phyloP scores from a whole-genome alignment of 2,329 filamentous ascomycete genomes.

The Trichoderma atroviride region DNA sequence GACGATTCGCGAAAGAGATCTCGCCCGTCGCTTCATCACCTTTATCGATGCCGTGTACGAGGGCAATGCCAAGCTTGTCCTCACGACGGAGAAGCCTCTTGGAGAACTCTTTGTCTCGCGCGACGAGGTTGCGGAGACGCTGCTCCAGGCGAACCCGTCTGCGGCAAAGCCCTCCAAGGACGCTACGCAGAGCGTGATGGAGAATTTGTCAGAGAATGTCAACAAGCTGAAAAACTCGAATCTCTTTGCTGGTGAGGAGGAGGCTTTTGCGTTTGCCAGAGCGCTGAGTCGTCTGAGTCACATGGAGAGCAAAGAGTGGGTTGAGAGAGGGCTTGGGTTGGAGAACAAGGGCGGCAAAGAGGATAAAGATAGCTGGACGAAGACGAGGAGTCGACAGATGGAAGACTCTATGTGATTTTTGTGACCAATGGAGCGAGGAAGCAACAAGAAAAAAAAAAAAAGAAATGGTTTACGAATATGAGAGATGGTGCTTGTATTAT shows the following conservation, averaged over 20 bases:
- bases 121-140: conserved; percentile 63
- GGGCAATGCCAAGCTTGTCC: conserved; percentile 85
- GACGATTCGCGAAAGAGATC: conserved; percentile 82
- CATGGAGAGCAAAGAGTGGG: conserved; percentile 95
- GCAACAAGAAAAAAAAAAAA: not conserved
- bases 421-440: too few relatives aligned
- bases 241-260: conserved; percentile 92
- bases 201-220: conserved; percentile 85
- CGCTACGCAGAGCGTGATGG: conserved; percentile 78
- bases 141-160: conserved; percentile 53
- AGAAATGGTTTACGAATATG: not conserved
- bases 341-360: conserved; percentile 66
- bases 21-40: conserved; percentile 92
- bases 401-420: conserved; percentile 66
- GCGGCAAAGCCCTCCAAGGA: conserved; percentile 54
- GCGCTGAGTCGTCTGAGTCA: conserved; percentile 82
- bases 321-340: conserved; percentile 75
- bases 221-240: conserved; percentile 80
- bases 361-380: conserved; percentile 67
- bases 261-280: conserved; percentile 92
- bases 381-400: conserved; percentile 67
- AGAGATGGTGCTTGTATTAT: not conserved
- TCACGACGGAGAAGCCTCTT: conserved; percentile 85
- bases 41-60: conserved; percentile 98
- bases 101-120: conserved; percentile 82